Conservation (phyloP, 1,139 yeast species). For the Debaryomycetaceae sp. region DNA sequence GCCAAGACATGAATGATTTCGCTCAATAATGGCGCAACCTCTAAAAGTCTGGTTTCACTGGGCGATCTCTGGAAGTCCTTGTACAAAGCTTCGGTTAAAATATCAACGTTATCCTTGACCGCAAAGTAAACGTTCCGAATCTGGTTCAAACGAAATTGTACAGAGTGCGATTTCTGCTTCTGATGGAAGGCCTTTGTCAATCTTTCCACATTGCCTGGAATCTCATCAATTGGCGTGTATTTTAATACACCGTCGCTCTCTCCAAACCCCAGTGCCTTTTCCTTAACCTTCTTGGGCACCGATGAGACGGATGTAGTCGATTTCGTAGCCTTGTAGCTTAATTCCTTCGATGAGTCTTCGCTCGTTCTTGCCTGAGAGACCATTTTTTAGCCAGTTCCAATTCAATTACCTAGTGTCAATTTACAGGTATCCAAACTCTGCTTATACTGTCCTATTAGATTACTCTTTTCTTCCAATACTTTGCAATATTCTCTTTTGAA, state of each 20-base stretch:
- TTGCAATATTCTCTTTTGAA: too few relatives aligned
- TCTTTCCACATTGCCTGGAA: slow-evolving; percentile 44
- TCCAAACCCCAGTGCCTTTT: too few relatives aligned
- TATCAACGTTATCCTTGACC: slow-evolving; percentile 56
- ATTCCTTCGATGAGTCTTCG: too few relatives aligned
- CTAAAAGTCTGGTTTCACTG: slow-evolving; percentile 61
- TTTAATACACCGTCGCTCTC: slow-evolving; percentile 18
- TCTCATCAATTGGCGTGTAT: slow-evolving; percentile 50
- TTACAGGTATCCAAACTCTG: too few relatives aligned
- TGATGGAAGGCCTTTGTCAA: slow-evolving; percentile 44
- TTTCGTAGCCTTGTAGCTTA: too few relatives aligned
- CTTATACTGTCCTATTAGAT: too few relatives aligned
- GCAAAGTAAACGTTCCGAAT: slow-evolving; percentile 69
- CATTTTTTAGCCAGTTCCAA: too few relatives aligned
- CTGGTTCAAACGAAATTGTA: slow-evolving; percentile 59
- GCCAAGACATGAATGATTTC: slow-evolving; percentile 64
- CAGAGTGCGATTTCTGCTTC: slow-evolving; percentile 48
- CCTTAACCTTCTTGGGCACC: too few relatives aligned
- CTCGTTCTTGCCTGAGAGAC: too few relatives aligned
- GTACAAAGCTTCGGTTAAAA: slow-evolving; percentile 54
- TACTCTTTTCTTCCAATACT: too few relatives aligned
- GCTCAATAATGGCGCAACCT: slow-evolving; percentile 46
- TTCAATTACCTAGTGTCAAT: too few relatives aligned
- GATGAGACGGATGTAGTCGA: too few relatives aligned
- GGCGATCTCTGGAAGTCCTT: slow-evolving; percentile 65